Evolutionary conservation across 2,329 filamentous ascomycete genomes (phyloP), one percentile per base, ranked within the genome.

Genomic region (Purpureocillium lavendulum): DNA sequence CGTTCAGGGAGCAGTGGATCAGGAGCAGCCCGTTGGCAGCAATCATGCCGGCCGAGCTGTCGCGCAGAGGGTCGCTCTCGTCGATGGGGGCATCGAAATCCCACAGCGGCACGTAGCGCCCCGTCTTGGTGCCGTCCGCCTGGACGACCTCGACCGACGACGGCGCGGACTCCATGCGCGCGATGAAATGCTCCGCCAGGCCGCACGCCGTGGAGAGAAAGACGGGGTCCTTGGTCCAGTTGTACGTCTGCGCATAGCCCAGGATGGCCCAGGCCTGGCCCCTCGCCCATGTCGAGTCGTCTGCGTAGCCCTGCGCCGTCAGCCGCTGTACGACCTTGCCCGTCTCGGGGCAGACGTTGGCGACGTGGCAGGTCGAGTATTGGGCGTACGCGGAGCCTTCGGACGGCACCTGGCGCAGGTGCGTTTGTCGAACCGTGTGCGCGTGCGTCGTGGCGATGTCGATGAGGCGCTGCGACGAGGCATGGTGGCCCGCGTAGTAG

Each of bases 191-290:
- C 35, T 70, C 58, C 2, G 69, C 65, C 13, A 67, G 56, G 1
- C 60, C 58, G 5, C 64, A 61, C 0, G 71, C 62, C 0, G 68
- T 66, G 0, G 61, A 44, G 1, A 72, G 51, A 35, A 70, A 72
- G 0, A 39, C 47, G 0, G 42, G 17, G 4, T 67, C 59, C 13
- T 64, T 65, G 21, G 21, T 26, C 21, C 21, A 26, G 17, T 49
- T 55, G 40, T 70, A 72, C 0, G 65, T 67, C 44, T 72, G 69
- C 1, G 67, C 58, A 38, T 68, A 73, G 0, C 69, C 69, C 32
- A 70, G 52, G 7, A 72, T 65, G 0, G 60, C 61, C 69, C 69
- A 74, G 0, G 67, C 64, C 40, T 73, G 70, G 0, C 70, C 70
- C 2, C 70, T 57, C 1, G 62, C 54, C 70, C 70, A 73, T 1